Base-by-base conservation (phyloP, 2,329 filamentous ascomycete genomes). In the Rhytidhysteron rufulum region DNA sequence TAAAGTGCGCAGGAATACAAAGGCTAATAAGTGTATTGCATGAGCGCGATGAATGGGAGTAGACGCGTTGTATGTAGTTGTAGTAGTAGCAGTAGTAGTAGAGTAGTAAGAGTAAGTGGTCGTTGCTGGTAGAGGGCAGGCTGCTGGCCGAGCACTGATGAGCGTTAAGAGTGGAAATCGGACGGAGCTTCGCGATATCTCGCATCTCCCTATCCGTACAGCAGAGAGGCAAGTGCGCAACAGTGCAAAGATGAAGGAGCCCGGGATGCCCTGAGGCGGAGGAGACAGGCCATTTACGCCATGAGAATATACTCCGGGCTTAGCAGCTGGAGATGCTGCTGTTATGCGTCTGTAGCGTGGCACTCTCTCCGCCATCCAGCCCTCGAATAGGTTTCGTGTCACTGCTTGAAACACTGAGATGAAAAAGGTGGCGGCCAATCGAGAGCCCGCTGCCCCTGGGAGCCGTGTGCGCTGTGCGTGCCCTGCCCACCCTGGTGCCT, bases 291-390 rank as follows among this genome's bases (percentile, higher is more conserved):
- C n/a, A n/a, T n/a, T n/a, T n/a, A n/a, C n/a, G n/a, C n/a, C n/a
- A n/a, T n/a, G n/a, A n/a, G n/a, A n/a, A n/a, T n/a, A n/a, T n/a
- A 4, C 21, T 37, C 21, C 10, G n/a, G 34, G 18, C 11, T 37
- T 31, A 13, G 17, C 7, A 37, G 34, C 34, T 37, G 18, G 11
- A n/a, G 18, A 15, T 13, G 6, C 21, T 22, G 17, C 18, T 22
- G 13, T 22, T 37, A 18, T 22, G n/a, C 19, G 4, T 4, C 18
- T 4, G 21, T 13, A 38, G 35, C 35, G 35, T 38, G 35, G 35
- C 35, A 38, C 22, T 11, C 16, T 27, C 9, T 29, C 34, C n/a
- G 25, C 35, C 35, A 38, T 38, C 31, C 35, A 38, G 35, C 22
- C 35, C 22, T 16, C 9, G 15, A 3, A 10, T 8, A 20, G 16